These are phyloP conservation scores for Fusarium nygamai DNA, from an alignment of 2,329 filamentous ascomycete species.

Conservation along the genomic window DNA sequence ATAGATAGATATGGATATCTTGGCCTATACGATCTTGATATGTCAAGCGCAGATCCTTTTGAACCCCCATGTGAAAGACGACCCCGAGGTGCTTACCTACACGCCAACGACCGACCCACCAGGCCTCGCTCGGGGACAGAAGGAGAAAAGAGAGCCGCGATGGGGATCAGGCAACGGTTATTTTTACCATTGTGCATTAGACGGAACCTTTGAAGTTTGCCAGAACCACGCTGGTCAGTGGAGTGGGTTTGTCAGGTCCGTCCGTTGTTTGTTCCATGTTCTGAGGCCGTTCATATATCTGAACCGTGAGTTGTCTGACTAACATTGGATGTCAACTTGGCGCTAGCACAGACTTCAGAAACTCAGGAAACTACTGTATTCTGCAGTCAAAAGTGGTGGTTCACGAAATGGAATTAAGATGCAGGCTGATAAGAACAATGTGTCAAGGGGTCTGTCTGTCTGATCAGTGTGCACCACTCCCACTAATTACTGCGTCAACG, in stretches of 20 bases:
- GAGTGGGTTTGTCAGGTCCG: not conserved
- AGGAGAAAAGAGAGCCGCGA: constrained; percentile 4
- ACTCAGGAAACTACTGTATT: not conserved
- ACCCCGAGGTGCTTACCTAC: constrained; percentile 13
- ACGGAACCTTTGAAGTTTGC: constrained; percentile 11
- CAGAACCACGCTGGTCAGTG: not conserved
- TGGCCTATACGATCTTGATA: constrained; percentile 9
- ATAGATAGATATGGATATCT: not conserved
- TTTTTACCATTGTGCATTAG: constrained; percentile 3
- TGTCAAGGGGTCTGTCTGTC: not conserved
- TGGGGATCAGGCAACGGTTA: not conserved
- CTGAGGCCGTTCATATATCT: constrained; percentile 1
- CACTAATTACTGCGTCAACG: not conserved
- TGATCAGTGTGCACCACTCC: not conserved
- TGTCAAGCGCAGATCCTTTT: constrained; percentile 16
- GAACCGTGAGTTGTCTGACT: not conserved
- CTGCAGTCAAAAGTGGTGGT: not conserved
- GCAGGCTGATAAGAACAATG: not conserved
- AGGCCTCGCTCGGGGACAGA: not conserved
- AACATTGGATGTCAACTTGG: not conserved
- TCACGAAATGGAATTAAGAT: not conserved
- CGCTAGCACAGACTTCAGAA: not conserved
- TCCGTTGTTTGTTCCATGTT: not conserved
- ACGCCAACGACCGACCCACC: constrained; percentile 21
- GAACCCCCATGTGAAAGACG: constrained; percentile 20